Conservation (phyloP, 345 rosid species). For the Angophora floribunda region DNA sequence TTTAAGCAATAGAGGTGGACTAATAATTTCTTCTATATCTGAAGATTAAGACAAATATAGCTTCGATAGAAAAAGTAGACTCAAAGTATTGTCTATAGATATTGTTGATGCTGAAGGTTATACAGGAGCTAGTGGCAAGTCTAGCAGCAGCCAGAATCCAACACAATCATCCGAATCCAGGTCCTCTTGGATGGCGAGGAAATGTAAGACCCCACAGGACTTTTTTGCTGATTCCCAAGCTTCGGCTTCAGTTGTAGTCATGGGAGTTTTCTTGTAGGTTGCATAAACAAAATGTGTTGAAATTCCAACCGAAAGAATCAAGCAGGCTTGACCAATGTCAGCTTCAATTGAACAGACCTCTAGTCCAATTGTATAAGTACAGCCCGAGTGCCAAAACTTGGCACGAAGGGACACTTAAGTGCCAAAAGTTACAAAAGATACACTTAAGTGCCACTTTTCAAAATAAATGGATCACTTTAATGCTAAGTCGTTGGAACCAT, state of each 20-base stretch:
- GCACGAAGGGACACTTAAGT: too few species aligned
- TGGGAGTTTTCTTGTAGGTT: conserved; percentile 54
- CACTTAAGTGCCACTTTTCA: too few species aligned
- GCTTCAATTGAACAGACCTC: conserved; percentile 81
- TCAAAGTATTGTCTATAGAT: neutral
- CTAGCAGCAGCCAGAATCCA: conserved; percentile 88
- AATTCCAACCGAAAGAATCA: conserved; percentile 71
- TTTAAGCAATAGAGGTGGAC: neutral
- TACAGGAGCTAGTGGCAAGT: conserved; percentile 77
- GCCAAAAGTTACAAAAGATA: too few species aligned
- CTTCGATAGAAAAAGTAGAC: neutral
- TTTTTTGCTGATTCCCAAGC: conserved; percentile 94
- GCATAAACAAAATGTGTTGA: conserved; percentile 74
- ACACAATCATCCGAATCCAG: conserved; percentile 86
- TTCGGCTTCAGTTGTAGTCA: conserved; percentile 77
- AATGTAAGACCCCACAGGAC: conserved; percentile 78
- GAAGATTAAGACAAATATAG: neutral
- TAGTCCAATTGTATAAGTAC: too few species aligned
- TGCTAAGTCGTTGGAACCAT: too few species aligned
- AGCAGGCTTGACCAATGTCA: conserved; percentile 43
- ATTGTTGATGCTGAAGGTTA: conserved; percentile 6
- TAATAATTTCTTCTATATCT: neutral
- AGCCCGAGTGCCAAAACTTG: too few species aligned
- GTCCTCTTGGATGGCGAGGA: conserved; percentile 87
- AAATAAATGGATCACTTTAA: too few species aligned